Evolutionary conservation across 2,329 filamentous ascomycete genomes (phyloP).

Genomic region (Exserohilum turcica): DNA sequence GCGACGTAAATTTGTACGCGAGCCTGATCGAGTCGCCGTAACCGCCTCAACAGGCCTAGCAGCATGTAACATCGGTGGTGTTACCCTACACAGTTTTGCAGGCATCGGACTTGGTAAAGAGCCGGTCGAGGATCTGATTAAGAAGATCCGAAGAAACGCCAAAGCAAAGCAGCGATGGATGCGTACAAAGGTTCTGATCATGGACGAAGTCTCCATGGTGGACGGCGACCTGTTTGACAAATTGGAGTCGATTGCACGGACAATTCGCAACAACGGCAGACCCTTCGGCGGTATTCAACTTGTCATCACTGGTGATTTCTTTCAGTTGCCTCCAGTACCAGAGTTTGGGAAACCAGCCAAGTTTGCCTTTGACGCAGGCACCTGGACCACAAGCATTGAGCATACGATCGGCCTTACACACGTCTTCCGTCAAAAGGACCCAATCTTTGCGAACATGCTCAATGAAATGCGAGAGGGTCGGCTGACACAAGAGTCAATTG

Average conservation of each 20-base stretch:
- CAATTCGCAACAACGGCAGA: constrained; percentile 84
- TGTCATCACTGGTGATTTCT: constrained; percentile 96
- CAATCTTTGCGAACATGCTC: constrained; percentile 88
- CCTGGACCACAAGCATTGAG: constrained; percentile 90
- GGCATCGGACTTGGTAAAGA: constrained; percentile 97
- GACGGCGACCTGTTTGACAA: constrained; percentile 98
- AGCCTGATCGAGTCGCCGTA: constrained; percentile 85
- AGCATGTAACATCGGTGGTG: constrained; percentile 94
- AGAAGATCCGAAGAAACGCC: constrained; percentile 85
- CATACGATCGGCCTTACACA: constrained; percentile 95
- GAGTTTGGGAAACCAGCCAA: constrained; percentile 75
- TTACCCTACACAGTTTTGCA: constrained; percentile 93
- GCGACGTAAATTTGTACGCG: constrained; percentile 73
- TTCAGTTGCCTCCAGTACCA: constrained; percentile 92
- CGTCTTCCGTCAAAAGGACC: constrained; percentile 93
- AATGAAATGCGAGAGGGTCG: constrained; percentile 96
- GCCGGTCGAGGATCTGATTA: constrained; percentile 75
- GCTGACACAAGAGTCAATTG: constrained; percentile 75
- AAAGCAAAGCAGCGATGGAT: constrained; percentile 92
- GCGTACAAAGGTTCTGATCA: constrained; percentile 81
- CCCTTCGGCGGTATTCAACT: constrained; percentile 97
- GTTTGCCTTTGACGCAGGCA: constrained; percentile 90
- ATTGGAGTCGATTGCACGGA: constrained; percentile 82
- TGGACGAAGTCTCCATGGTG: constrained; percentile 98
- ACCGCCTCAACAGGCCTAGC: constrained; percentile 95